These are phyloP conservation scores for Proliferodiscus dingleyae DNA, from an alignment of 2,329 filamentous ascomycete genomes.

Conservation along the genomic window DNA sequence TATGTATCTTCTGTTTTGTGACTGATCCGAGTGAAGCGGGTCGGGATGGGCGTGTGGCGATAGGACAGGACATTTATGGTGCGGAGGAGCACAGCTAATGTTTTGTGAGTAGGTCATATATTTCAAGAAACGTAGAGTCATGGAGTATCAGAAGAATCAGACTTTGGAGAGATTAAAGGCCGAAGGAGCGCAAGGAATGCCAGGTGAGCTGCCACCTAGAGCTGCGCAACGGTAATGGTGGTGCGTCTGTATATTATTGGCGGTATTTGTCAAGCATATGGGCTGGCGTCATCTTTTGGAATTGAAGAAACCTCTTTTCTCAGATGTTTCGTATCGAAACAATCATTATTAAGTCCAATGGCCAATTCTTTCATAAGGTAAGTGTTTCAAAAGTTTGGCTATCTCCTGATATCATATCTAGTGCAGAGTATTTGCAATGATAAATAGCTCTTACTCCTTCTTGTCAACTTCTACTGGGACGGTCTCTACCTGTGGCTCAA, in stretches of 20 bases:
- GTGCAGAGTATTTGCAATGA: background rate
- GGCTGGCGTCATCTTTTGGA: slow-evolving; percentile 12
- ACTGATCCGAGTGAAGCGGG: no score
- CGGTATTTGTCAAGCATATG: slow-evolving; percentile 7
- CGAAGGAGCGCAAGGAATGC: slow-evolving; percentile 64
- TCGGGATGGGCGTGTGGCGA: no score
- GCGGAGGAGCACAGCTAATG: slow-evolving; percentile 4
- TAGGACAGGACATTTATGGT: background rate
- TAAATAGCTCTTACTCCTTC: slow-evolving; percentile 6
- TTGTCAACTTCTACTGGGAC: slow-evolving; percentile 4
- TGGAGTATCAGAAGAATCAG: slow-evolving; percentile 80
- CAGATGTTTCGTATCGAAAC: background rate
- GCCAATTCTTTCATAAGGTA: no score
- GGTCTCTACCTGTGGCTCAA: slow-evolving; percentile 6
- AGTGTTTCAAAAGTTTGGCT: background rate
- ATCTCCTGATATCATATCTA: slow-evolving; percentile 1
- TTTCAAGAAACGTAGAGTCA: slow-evolving; percentile 94
- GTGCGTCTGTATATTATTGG: slow-evolving; percentile 7
- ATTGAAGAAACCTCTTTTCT: slow-evolving; percentile 7
- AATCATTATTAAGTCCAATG: background rate
- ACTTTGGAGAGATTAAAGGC: slow-evolving; percentile 70
- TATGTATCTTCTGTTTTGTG: no score
- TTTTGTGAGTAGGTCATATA: slow-evolving; percentile 77
- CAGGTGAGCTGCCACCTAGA: slow-evolving; percentile 22
- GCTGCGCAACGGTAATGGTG: background rate